These are phyloP conservation scores for Balansia obtecta DNA, from an alignment of 2,329 filamentous ascomycete genomes.

Conservation along the genomic window DNA sequence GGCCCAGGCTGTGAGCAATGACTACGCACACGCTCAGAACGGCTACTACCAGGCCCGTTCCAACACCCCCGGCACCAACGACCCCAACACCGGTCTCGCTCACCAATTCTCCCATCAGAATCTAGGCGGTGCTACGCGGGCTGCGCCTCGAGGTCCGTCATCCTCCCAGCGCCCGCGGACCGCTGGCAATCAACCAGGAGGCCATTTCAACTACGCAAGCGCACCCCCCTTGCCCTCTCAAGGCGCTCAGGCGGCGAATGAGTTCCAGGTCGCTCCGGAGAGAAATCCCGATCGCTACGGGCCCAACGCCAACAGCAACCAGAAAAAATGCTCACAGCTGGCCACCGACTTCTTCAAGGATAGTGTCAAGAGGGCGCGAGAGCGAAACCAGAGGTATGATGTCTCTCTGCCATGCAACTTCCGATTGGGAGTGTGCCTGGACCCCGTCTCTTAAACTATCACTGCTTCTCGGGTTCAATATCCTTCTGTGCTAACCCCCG, in stretches of 20 bases:
- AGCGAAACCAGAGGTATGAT: slow-evolving; percentile 81
- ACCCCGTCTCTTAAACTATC: background rate
- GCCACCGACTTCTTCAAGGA: slow-evolving; percentile 96
- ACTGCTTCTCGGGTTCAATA: background rate
- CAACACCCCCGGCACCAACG: slow-evolving; percentile 53
- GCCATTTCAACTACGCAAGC: slow-evolving; percentile 50
- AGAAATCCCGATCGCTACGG: slow-evolving; percentile 60
- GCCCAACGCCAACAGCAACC: slow-evolving; percentile 51
- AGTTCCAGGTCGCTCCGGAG: slow-evolving; percentile 69
- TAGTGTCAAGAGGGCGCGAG: slow-evolving; percentile 88
- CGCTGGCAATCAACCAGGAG: slow-evolving; percentile 56
- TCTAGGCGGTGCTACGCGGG: slow-evolving; percentile 59
- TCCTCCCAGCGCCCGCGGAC: slow-evolving; percentile 72
- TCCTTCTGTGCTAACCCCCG: background rate
- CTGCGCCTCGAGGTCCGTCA: slow-evolving; percentile 52
- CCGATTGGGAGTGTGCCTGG: background rate
- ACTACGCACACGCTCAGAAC: slow-evolving; percentile 38
- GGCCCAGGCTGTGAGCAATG: slow-evolving; percentile 26
- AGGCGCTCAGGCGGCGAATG: slow-evolving; percentile 47
- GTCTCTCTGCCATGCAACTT: background rate
- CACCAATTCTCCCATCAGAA: slow-evolving; percentile 98
- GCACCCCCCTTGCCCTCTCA: slow-evolving; percentile 53
- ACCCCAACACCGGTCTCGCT: slow-evolving; percentile 80
- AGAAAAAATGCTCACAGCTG: slow-evolving; percentile 56
- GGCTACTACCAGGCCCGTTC: slow-evolving; percentile 37